Conservation (phyloP, 2,329 filamentous ascomycete species). For the Hypomyces rosellus region DNA sequence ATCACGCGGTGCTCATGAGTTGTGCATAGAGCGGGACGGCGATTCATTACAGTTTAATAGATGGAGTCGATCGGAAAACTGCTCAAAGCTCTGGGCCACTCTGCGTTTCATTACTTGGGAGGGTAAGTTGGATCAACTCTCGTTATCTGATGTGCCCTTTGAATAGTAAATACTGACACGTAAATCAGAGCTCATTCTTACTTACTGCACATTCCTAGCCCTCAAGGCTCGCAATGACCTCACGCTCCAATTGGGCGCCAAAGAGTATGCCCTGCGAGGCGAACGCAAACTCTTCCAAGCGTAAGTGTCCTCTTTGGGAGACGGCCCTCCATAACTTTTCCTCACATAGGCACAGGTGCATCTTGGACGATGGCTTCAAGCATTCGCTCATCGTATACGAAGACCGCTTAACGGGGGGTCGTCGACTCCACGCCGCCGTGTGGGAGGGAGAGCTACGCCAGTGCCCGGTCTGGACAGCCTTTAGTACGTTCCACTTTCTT, state of each 20-base stretch:
- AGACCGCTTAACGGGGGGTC: slow-evolving; percentile 40
- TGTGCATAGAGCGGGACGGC: slow-evolving; percentile 45
- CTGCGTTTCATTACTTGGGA: slow-evolving; percentile 56
- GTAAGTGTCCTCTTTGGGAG: slow-evolving; percentile 30
- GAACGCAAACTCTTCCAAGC: slow-evolving; percentile 51
- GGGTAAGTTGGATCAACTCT: slow-evolving; percentile 32
- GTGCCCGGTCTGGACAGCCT: slow-evolving; percentile 60
- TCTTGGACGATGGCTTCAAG: slow-evolving; percentile 48
- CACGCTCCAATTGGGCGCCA: slow-evolving; percentile 36
- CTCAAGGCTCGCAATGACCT: slow-evolving; percentile 46
- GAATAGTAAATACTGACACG: not conserved
- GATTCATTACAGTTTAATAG: slow-evolving; percentile 44
- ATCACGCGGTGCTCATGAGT: slow-evolving; percentile 46
- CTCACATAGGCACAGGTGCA: slow-evolving; percentile 35
- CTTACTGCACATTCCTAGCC: slow-evolving; percentile 52
- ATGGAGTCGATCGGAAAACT: slow-evolving; percentile 40
- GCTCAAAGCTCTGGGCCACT: slow-evolving; percentile 47
- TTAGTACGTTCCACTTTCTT: slow-evolving; percentile 37
- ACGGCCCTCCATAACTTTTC: not conserved
- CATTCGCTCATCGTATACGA: slow-evolving; percentile 50
- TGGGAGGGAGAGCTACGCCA: slow-evolving; percentile 47
- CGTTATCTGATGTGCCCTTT: not conserved
- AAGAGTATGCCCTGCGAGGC: slow-evolving; percentile 41
- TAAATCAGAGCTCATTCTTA: slow-evolving; percentile 49
- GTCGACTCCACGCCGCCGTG: slow-evolving; percentile 51